A percentile compares a stretch with the other conserved stretches of the same genome.
These are phyloP conservation scores for Metarhizium sp. DNA, from an alignment of 2,329 filamentous ascomycete species.

Conservation along the genomic window DNA sequence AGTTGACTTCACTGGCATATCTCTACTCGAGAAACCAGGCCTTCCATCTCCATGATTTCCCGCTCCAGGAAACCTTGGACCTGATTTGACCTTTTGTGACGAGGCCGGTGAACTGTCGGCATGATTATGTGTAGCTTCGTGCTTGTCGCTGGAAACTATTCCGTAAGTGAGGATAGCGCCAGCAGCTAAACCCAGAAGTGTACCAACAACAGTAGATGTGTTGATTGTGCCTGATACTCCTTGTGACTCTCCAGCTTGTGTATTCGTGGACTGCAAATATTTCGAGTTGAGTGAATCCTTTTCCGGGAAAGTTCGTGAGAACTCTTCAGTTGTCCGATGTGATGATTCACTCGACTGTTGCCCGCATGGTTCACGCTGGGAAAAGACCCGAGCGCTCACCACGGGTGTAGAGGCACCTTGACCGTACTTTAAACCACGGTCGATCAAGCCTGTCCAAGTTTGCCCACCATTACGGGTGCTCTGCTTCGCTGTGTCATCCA, in stretches of 20 bases:
- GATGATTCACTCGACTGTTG: not conserved
- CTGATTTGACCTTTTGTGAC: not conserved
- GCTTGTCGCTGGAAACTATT: constrained; percentile 45
- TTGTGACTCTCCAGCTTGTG: not conserved
- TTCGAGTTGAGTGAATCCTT: not conserved
- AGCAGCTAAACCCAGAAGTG: constrained; percentile 69
- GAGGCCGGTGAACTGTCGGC: constrained; percentile 24
- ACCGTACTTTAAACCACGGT: not conserved
- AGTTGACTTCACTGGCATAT: not conserved
- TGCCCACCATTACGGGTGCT: constrained; percentile 10
- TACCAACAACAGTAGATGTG: constrained; percentile 60
- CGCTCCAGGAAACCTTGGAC: not conserved
- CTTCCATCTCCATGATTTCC: not conserved
- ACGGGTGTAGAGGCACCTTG: not conserved
- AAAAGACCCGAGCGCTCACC: not conserved
- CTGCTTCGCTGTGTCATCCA: constrained; percentile 23
- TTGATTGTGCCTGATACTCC: constrained; percentile 21
- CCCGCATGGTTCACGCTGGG: not conserved
- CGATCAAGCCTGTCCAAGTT: not conserved
- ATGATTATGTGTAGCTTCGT: constrained; percentile 29
- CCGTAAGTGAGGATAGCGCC: constrained; percentile 57
- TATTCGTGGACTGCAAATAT: not conserved
- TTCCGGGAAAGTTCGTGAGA: not conserved
- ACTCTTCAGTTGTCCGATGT: not conserved
- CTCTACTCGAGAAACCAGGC: no score